Evolutionary conservation across 192 early-diverging fungal species (phyloP), one percentile per base, ranked within the genome.

Genomic region (Mortierella hygrophila): DNA sequence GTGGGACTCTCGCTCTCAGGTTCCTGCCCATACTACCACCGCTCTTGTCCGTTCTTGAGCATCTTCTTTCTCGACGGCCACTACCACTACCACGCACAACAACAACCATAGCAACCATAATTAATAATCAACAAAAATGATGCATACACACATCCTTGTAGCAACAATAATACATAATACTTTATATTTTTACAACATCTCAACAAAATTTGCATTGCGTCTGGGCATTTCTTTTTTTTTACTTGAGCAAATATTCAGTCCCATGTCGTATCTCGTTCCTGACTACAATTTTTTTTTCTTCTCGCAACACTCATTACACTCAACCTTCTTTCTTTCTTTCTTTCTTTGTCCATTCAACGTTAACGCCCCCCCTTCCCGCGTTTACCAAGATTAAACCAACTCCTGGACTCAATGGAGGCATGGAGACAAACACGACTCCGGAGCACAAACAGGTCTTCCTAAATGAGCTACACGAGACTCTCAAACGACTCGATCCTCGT

Each of bases 1-100:
- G 84, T 86, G 84, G 79, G 79, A 86, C 68, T 38, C 84, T 57
- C 84, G 84, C 6, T 73, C 60, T 65, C 38, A 82, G 72, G 55
- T 41, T 38, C 54, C 10, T 37, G n/a, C 11, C 47, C 3, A 9
- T 49, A 13, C 26, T 42, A 7, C 4, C 15, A 29, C n/a, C 42
- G 38, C 38, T 23, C 6, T 16, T 57, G 10, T 11, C 15, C 16
- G 40, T 35, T 71, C 70, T 75, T 55, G 42, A 38, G n/a, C 44
- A 3, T 11, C n/a, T 69, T 26, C 41, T 47, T 47, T 46, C 23
- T 60, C 41, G n/a, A 44, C 57, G 6, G 0, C 38, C 18, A 0
- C n/a, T 10, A n/a, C 41, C 37, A 11, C 57, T 3, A 44, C 41
- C 18, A 5, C 38, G 1, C 73, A 46, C 11, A 68, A 32, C 26